Evolutionary conservation across 345 rosid genomes (phyloP).

Genomic region (Abelmoschus esculentus): DNA sequence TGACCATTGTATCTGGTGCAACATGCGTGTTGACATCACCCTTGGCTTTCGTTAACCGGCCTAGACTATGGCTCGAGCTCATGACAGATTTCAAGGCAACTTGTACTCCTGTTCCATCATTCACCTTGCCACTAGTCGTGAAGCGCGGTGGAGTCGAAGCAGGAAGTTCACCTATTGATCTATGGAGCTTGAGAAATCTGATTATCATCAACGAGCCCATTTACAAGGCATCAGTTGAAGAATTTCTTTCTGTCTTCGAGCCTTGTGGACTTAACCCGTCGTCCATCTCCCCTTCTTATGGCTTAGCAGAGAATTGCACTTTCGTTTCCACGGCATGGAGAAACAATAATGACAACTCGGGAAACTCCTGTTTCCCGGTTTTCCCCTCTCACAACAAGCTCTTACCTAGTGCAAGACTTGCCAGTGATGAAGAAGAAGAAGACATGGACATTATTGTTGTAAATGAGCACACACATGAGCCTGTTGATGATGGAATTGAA

Average conservation of each 20-base stretch:
- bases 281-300: constrained; percentile 53
- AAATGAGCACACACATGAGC: constrained; percentile 36
- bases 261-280: constrained; percentile 36
- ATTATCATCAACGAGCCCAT: constrained; percentile 56
- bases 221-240: constrained; percentile 33
- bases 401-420: constrained; percentile 44
- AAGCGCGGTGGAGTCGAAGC: constrained; percentile 37
- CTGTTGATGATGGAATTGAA: constrained; percentile 42
- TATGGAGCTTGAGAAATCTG: constrained; percentile 41
- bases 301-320: constrained; percentile 59
- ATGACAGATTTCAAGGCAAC: constrained; percentile 38
- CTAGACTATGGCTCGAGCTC: constrained; percentile 55
- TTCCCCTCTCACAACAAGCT: constrained; percentile 41
- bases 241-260: constrained; percentile 30
- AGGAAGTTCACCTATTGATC: constrained; percentile 17
- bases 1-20: constrained; percentile 47
- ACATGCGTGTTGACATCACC: constrained; percentile 47
- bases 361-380: constrained; percentile 14
- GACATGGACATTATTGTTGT: constrained; percentile 45
- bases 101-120: constrained; percentile 59
- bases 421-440: constrained; percentile 13
- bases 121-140: constrained; percentile 47
- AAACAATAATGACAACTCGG: background rate
- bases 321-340: constrained; percentile 67
- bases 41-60: constrained; percentile 29